Base-by-base conservation (phyloP, 1,284 basidiomycete species). In the Cutaneotrichosporon arboriforme region DNA sequence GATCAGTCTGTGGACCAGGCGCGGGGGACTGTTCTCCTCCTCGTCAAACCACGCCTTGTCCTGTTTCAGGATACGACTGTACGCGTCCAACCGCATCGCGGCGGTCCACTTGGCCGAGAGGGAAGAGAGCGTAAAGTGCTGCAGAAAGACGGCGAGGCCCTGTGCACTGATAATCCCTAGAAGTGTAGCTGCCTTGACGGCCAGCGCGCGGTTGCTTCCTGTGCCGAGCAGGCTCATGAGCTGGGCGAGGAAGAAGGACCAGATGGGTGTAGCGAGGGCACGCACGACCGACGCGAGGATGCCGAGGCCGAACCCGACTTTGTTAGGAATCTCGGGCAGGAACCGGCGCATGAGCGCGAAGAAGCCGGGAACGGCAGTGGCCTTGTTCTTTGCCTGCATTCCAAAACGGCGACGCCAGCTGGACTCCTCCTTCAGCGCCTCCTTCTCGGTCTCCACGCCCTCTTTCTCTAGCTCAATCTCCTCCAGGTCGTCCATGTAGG, bases 41-140 rank as follows among this genome's bases (percentile, higher is more conserved):
- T 77, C 75, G 75, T 97, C 91, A 72, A 93, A 97, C 83, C 86
- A 98, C n/a, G 80, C 72, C 73, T 89, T 90, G 73, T 96, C 91
- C 73, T 97, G 93, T 1, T 75, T 69, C 26, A 97, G 76, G 14
- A 97, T 77, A 33, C 77, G 81, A 15, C 67, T 62, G 64, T 87
- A 86, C 7, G 82, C 84, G 0, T 62, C 59, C 35, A 77, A 72
- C 10, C 96, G 84, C 31, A 97, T 69, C 18, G 69, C 65, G 9
- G 82, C 83, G 13, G 90, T 81, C 93, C 93, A 97, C 8, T 74
- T 70, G 68, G 88, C 84, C 0, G 84, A 86, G 1, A 83, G 77
- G 2, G 78, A 78, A 73, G 94, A 88, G 77, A 91, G 84, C 54
- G 86, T 69, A 65, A 84, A 84, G 73, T 85, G 88, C 74, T 89